Percentiles rank a stretch among this genome's conserved stretches.
Conservation (phyloP, 2,329 filamentous ascomycete genomes). For the Lachnellula hyalina region DNA sequence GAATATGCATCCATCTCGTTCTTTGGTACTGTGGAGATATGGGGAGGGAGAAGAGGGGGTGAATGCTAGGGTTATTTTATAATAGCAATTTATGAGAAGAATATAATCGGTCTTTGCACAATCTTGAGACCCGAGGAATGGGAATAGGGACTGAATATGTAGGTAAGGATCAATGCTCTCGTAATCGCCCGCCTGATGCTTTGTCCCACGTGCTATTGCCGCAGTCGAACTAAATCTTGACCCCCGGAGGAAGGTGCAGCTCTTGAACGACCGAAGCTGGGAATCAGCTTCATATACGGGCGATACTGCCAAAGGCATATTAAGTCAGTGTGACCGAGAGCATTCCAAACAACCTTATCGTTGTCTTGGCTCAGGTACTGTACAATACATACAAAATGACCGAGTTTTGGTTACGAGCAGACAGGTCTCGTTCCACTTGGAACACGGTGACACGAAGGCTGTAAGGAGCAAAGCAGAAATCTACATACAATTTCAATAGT, state of each 20-base stretch:
- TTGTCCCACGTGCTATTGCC: neutral
- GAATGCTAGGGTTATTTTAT: neutral
- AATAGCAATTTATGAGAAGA: neutral
- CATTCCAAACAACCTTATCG: neutral
- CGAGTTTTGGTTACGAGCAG: no score
- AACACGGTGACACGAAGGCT: neutral
- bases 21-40: neutral
- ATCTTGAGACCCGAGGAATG: neutral
- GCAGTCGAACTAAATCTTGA: neutral
- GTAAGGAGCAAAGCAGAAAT: neutral
- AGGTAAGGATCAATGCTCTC: neutral
- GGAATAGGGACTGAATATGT: neutral
- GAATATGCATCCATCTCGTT: slow-evolving; percentile 16
- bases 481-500: neutral
- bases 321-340: neutral
- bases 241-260: neutral
- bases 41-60: neutral
- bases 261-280: neutral
- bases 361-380: neutral
- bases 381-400: no score
- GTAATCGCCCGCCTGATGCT: neutral
- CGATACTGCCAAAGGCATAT: neutral
- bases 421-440: neutral
- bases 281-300: neutral
- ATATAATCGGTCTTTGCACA: no score